Conservation (phyloP, 805 yeast species). For the Yarrowia divulgata region DNA sequence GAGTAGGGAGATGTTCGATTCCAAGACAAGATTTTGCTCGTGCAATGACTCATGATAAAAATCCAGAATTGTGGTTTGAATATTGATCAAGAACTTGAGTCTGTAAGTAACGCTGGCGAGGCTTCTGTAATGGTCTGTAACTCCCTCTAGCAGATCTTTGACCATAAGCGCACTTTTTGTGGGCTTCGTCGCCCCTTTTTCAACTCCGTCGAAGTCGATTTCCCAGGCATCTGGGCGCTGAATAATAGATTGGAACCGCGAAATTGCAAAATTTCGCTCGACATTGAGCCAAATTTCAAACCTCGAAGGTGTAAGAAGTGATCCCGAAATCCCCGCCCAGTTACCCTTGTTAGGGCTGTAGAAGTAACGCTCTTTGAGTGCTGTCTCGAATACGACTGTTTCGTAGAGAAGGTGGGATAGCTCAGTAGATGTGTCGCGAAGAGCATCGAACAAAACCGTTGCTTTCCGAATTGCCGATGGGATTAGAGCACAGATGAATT, state of each 20-base stretch:
- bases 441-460: constrained; percentile 45
- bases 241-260: constrained; percentile 61
- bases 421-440: constrained; percentile 54
- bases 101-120: constrained; percentile 60
- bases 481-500: constrained; percentile 58
- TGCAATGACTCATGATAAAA: constrained; percentile 57
- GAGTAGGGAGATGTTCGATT: constrained; percentile 52
- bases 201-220: constrained; percentile 64
- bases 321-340: constrained; percentile 58
- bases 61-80: constrained; percentile 66
- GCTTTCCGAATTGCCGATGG: constrained; percentile 58
- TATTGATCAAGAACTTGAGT: constrained; percentile 61
- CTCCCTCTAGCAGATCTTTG: constrained; percentile 62
- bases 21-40: constrained; percentile 55
- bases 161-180: constrained; percentile 68
- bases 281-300: constrained; percentile 61
- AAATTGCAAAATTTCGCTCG: constrained; percentile 57
- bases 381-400: constrained; percentile 63
- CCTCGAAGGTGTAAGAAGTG: constrained; percentile 46
- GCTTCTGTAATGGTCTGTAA: constrained; percentile 59
- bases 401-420: constrained; percentile 67
- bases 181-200: constrained; percentile 58
- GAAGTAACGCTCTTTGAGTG: constrained; percentile 55
- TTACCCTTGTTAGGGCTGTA: constrained; percentile 54
- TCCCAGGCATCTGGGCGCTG: constrained; percentile 58